Base-by-base conservation (phyloP, 495 filamentous ascomycete species). In the Penicillium nucicola region DNA sequence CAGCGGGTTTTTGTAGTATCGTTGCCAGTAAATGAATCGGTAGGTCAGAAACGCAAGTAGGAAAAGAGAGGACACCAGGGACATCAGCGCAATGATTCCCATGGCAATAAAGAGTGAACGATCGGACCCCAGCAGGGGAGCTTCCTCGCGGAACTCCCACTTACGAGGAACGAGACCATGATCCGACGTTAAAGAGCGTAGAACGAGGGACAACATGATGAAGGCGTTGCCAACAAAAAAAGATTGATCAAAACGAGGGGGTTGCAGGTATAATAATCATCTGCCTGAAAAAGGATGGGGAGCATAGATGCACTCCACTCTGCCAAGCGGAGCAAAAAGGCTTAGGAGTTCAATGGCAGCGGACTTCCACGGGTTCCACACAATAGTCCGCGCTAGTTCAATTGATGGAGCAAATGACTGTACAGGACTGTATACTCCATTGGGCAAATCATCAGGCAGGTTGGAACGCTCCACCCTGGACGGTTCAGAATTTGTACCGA, bases 11-110 rank as follows among this genome's bases (percentile, higher is more conserved):
- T 68, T 70, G 65, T 77, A 78, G 45, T 70, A 67, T 1, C 62
- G 63, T n/a, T 65, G 68, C 83, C 82, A 84, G 49, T 69, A 70
- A 17, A 84, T 61, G 42, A 86, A 69, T 48, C 79, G 78, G 58
- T 76, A 80, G 8, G 76, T 80, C 55, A 85, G 66, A 60, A 78
- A 84, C 37, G 68, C 57, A 37, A 84, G 68, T 1, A 85, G 69
- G 20, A 62, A 58, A 0, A 78, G 60, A 0, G 77, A 76, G 7
- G 82, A 74, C 17, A 80, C 55, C 60, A 86, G 79, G 10, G 83
- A 85, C 25, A 79, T 61, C 19, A 82, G 61, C 33, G 74, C 79
- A 41, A 84, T 79, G 19, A 75, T 62, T 17, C 79, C 75, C 51
- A 85, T 79, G 6, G 76, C 77, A 25, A 78, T 75, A 55, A 83